These are phyloP conservation scores for Xylariomycetidae sp. DNA, from an alignment of 2,329 filamentous ascomycete genomes.

Conservation along the genomic window DNA sequence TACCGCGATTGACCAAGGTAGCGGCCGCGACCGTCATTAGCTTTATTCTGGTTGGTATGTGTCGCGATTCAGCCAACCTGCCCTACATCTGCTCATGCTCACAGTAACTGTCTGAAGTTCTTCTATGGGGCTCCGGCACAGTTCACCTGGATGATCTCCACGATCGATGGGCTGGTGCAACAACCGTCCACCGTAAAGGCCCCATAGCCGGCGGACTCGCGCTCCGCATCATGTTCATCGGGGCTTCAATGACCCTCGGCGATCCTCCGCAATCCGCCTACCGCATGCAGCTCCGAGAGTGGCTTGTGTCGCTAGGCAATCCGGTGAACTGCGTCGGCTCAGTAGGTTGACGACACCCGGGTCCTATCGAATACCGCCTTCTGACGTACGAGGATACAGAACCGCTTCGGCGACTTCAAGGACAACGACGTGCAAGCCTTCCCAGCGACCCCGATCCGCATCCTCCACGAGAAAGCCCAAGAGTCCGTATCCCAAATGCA, in stretches of 20 bases:
- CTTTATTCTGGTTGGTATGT: too few relatives aligned
- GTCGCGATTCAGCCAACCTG: too few relatives aligned
- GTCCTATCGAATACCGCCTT: neutral
- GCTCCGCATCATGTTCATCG: slow-evolving; percentile 17
- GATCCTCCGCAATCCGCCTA: slow-evolving; percentile 13
- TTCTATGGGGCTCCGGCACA: neutral
- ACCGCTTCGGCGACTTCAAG: slow-evolving; percentile 19
- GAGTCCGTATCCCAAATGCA: slow-evolving; percentile 19
- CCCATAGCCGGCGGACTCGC: slow-evolving; percentile 13
- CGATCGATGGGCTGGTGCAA: neutral
- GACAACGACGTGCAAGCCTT: slow-evolving; percentile 26
- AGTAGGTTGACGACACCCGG: slow-evolving; percentile 7
- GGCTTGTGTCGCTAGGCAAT: slow-evolving; percentile 15
- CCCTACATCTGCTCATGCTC: too few relatives aligned
- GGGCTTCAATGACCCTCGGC: slow-evolving; percentile 16
- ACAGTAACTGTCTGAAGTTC: too few relatives aligned
- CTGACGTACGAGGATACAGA: slow-evolving; percentile 5
- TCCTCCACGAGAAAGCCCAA: slow-evolving; percentile 17
- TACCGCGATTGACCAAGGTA: too few relatives aligned
- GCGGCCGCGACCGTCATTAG: too few relatives aligned
- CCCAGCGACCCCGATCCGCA: slow-evolving; percentile 20
- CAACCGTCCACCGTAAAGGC: neutral
- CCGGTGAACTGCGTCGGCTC: slow-evolving; percentile 15
- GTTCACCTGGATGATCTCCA: neutral
- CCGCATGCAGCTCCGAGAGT: slow-evolving; percentile 14